Evolutionary conservation across 352 stramenopile species (phyloP).

Genomic region (Pythium sp.): DNA sequence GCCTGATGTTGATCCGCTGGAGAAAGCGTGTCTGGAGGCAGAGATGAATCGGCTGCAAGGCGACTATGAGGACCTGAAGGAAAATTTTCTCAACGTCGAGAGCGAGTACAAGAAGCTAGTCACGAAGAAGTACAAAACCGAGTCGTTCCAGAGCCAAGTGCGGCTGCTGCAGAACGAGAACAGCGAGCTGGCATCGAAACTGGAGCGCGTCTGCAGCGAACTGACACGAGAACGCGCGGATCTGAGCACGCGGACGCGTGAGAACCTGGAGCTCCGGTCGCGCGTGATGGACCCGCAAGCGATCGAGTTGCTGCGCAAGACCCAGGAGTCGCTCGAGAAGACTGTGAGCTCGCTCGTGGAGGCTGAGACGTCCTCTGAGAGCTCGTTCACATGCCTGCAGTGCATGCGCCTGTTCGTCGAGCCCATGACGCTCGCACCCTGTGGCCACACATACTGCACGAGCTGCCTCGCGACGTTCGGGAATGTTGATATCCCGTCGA

Average conservation of each 20-base stretch:
- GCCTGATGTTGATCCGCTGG: background rate
- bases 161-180: conserved; percentile 70
- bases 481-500: conserved; percentile 32
- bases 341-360: conserved; percentile 67
- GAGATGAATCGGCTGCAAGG: conserved; percentile 33
- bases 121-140: conserved; percentile 73
- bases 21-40: conserved; percentile 13
- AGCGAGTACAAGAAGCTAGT: conserved; percentile 53
- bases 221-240: conserved; percentile 44
- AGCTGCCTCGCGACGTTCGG: conserved; percentile 46
- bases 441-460: conserved; percentile 71
- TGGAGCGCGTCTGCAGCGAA: conserved; percentile 38
- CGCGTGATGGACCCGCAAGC: conserved; percentile 48
- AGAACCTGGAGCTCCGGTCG: conserved; percentile 46
- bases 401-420: conserved; percentile 64
- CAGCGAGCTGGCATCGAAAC: conserved; percentile 35
- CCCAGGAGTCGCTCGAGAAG: conserved; percentile 64
- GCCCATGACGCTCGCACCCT: conserved; percentile 66
- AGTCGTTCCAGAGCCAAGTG: conserved; percentile 70
- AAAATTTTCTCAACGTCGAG: conserved; percentile 27
- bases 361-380: conserved; percentile 68
- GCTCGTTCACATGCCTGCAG: conserved; percentile 70
- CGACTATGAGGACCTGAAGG: conserved; percentile 25
- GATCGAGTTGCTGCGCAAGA: conserved; percentile 49
- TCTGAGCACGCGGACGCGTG: conserved; percentile 29